Percentiles rank a stretch among this genome's conserved stretches.
Evolutionary conservation across 805 yeast genomes (phyloP).

Genomic region (Ogataea paraovalis): DNA sequence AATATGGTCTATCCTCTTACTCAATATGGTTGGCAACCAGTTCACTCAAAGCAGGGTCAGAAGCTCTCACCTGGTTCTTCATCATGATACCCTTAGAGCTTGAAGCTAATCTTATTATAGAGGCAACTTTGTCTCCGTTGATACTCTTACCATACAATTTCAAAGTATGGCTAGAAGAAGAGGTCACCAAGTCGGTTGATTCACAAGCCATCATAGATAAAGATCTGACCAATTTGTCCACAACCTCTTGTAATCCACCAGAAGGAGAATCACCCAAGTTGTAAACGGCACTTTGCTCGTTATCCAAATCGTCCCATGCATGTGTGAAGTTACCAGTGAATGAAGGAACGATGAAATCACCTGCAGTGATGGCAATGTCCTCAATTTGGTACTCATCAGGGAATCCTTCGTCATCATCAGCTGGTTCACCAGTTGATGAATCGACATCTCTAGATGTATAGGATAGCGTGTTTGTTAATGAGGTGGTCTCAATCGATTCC

Average conservation of each 20-base stretch:
- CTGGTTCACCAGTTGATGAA: conserved; percentile 63
- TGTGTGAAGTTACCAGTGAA: conserved; percentile 72
- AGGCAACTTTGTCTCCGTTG: conserved; percentile 51
- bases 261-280: conserved; percentile 47
- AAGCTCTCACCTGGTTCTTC: conserved; percentile 57
- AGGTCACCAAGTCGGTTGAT: conserved; percentile 60
- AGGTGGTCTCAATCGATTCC: conserved; percentile 33
- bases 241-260: conserved; percentile 50
- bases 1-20: conserved; percentile 10
- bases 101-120: conserved; percentile 44
- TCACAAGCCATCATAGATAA: conserved; percentile 73
- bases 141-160: conserved; percentile 80
- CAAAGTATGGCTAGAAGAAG: conserved; percentile 60
- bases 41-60: conserved; percentile 45
- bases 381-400: conserved; percentile 93
- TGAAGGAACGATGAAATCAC: conserved; percentile 78
- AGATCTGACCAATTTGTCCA: conserved; percentile 45
- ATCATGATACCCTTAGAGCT: conserved; percentile 48
- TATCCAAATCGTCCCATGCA: conserved; percentile 66
- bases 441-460: conserved; percentile 79
- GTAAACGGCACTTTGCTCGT: conserved; percentile 62
- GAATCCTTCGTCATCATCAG: conserved; percentile 75
- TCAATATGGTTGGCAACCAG: conserved; percentile 50
- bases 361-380: conserved; percentile 66
- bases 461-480: conserved; percentile 63